A percentile compares a stretch with the other conserved stretches of the same genome.
These are phyloP conservation scores for Calocybe gangraenosa DNA, from an alignment of 768 basidiomycete genomes.

Conservation along the genomic window DNA sequence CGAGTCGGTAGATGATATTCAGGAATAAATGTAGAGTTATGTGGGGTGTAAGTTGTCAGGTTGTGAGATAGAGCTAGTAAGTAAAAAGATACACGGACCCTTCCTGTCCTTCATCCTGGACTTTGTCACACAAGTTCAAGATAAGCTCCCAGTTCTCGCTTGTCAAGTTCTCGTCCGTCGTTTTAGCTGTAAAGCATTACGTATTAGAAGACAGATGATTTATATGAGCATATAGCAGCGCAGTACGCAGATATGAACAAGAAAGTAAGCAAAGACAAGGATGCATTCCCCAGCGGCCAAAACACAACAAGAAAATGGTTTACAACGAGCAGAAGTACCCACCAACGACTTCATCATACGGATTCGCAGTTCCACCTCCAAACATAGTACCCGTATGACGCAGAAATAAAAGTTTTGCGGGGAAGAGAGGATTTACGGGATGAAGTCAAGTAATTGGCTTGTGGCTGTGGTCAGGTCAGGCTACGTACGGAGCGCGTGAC, in stretches of 20 bases:
- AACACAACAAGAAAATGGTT: no score
- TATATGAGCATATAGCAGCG: no score
- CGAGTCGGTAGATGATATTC: no score
- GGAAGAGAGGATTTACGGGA: neutral
- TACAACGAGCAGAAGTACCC: no score
- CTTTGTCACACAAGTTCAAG: slow-evolving; percentile 94
- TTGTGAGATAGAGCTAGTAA: slow-evolving; percentile 4
- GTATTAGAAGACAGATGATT: no score
- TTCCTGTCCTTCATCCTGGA: slow-evolving; percentile 79
- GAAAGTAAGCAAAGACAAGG: no score
- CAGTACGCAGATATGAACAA: no score
- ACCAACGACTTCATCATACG: slow-evolving; percentile 94
- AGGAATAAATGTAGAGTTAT: no score
- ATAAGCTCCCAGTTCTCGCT: slow-evolving; percentile 96
- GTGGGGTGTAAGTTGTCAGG: no score
- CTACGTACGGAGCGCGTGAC: neutral
- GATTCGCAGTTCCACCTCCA: slow-evolving; percentile 58
- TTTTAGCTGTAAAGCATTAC: slow-evolving; percentile 87
- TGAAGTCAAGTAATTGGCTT: no score
- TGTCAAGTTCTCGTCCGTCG: slow-evolving; percentile 97
- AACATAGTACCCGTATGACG: slow-evolving; percentile 48
- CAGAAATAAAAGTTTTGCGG: slow-evolving; percentile 1
- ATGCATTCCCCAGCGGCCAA: no score
- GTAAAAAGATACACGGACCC: slow-evolving; percentile 52
- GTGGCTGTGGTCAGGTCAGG: slow-evolving; percentile 24